These are phyloP conservation scores for Silene vulgaris DNA, from an alignment of 179 eudicot species.

Conservation along the genomic window DNA sequence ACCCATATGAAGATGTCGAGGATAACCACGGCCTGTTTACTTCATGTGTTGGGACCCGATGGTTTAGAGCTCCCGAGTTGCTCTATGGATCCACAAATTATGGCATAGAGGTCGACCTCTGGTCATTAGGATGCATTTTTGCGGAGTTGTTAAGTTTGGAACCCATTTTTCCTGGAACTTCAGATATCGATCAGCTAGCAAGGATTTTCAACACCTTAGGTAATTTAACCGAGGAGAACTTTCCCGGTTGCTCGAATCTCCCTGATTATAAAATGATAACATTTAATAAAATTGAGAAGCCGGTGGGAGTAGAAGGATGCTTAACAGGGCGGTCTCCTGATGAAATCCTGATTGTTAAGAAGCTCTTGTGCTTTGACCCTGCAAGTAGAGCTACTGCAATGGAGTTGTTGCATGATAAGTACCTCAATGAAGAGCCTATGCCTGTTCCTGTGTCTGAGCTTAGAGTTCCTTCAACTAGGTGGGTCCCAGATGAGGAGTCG, in stretches of 20 bases:
- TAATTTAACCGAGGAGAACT: conserved; percentile 62
- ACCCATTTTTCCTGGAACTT: conserved; percentile 74
- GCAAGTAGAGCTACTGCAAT: conserved; percentile 77
- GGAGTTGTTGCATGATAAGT: conserved; percentile 80
- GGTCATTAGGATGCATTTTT: conserved; percentile 93
- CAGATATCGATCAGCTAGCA: conserved; percentile 84
- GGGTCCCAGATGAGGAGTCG: conserved; percentile 43
- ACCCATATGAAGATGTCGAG: conserved; percentile 48
- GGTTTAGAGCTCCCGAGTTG: conserved; percentile 88
- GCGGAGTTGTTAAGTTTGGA: conserved; percentile 77
- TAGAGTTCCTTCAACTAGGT: conserved; percentile 50
- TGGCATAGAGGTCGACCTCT: conserved; percentile 77
- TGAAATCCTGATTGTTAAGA: conserved; percentile 60
- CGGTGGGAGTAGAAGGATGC: conserved; percentile 57
- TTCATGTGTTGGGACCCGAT: conserved; percentile 93
- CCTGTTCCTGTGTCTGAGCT: conserved; percentile 63
- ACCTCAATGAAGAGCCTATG: conserved; percentile 72
- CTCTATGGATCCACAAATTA: conserved; percentile 79
- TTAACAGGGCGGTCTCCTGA: conserved; percentile 51
- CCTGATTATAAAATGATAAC: conserved; percentile 72
- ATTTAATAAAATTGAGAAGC: conserved; percentile 56
- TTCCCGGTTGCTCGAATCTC: conserved; percentile 69
- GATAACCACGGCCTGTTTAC: conserved; percentile 54
- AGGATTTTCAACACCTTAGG: conserved; percentile 69
- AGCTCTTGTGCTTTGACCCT: conserved; percentile 71